These are phyloP conservation scores for Candida khao-thaluensis DNA, from an alignment of 805 yeast species.

Conservation along the genomic window DNA sequence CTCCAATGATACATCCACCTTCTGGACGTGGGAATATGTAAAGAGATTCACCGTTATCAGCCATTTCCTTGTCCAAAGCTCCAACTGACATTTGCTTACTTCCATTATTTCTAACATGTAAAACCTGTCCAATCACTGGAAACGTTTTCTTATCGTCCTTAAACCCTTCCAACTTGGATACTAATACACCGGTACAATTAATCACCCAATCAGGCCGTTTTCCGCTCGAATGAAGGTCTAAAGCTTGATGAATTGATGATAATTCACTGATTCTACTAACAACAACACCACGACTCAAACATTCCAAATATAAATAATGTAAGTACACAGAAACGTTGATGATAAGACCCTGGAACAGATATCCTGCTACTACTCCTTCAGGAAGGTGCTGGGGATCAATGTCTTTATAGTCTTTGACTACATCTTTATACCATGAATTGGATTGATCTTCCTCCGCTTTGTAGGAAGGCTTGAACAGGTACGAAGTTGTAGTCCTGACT, in stretches of 20 bases:
- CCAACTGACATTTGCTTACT: conserved; percentile 30
- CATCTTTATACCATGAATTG: conserved; percentile 48
- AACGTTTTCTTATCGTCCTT: conserved; percentile 39
- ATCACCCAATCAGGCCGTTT: conserved; percentile 49
- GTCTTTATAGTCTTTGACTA: conserved; percentile 40
- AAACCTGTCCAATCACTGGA: conserved; percentile 62
- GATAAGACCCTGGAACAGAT: conserved; percentile 52
- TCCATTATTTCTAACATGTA: conserved; percentile 48
- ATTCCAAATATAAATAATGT: conserved; percentile 48
- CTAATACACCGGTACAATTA: conserved; percentile 57
- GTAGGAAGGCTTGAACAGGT: conserved; percentile 6
- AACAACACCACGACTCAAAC: conserved; percentile 46
- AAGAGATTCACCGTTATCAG: conserved; percentile 42
- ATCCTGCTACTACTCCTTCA: conserved; percentile 44
- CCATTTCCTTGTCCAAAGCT: conserved; percentile 24
- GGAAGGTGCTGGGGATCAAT: conserved; percentile 39
- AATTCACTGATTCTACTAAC: conserved; percentile 42
- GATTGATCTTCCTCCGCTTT: neutral
- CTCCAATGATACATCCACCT: conserved; percentile 72
- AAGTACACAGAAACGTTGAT: conserved; percentile 60
- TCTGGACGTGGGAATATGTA: conserved; percentile 71
- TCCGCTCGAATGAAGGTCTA: conserved; percentile 37
- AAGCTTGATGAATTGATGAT: conserved; percentile 49
- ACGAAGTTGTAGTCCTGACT: conserved; percentile 24
- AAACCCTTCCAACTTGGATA: conserved; percentile 45